A percentile compares a stretch with the other conserved stretches of the same genome.
These are phyloP conservation scores for Cyclotella sp. DNA, from an alignment of 108 stramenopile genomes.

Conservation along the genomic window DNA sequence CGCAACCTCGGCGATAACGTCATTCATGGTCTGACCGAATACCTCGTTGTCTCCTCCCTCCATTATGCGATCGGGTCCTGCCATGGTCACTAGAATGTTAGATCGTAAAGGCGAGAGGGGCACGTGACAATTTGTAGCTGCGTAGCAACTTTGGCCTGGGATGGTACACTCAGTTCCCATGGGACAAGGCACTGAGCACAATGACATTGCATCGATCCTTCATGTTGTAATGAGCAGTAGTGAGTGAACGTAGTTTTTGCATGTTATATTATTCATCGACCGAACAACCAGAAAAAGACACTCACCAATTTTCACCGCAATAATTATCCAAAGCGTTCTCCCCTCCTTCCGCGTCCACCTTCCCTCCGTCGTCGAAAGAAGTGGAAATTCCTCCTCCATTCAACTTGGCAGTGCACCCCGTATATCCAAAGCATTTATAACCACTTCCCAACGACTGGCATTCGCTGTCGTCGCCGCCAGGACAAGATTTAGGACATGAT, in stretches of 20 bases:
- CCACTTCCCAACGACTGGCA: conserved; percentile 4
- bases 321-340: neutral
- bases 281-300: neutral
- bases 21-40: conserved; percentile 20
- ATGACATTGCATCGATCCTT: conserved; percentile 31
- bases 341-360: neutral
- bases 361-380: neutral
- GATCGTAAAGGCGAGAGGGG: conserved; percentile 12
- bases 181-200: conserved; percentile 15
- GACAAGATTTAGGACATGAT: neutral
- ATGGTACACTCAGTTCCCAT: conserved; percentile 10
- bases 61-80: conserved; percentile 20
- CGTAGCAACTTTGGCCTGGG: conserved; percentile 17
- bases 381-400: neutral
- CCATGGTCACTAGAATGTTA: conserved; percentile 15
- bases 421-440: conserved; percentile 13
- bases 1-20: conserved; percentile 7
- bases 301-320: conserved; percentile 11
- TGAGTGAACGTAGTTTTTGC: neutral
- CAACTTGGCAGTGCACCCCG: conserved; percentile 11
- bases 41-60: conserved; percentile 5
- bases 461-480: neutral
- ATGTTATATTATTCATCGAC: neutral
- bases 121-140: conserved; percentile 30
- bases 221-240: neutral